A percentile compares a stretch with the other conserved stretches of the same genome.
Conservation (phyloP, 495 filamentous ascomycete genomes). For the Evansstolkia leycettana region DNA sequence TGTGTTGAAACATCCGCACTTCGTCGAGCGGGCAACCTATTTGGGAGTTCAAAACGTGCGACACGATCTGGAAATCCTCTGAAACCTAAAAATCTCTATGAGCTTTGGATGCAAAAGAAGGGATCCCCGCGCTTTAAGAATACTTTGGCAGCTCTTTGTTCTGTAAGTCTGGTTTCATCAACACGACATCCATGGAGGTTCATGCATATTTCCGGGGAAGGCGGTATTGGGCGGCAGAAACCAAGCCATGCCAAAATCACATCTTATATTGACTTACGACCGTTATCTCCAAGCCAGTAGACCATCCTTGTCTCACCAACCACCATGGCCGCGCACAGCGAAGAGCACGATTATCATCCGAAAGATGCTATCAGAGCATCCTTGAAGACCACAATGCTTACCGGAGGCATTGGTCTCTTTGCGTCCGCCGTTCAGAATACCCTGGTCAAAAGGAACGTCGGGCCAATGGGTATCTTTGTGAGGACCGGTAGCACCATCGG, state of each 20-base stretch:
- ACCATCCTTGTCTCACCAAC: slow-evolving; percentile 15
- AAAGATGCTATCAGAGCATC: slow-evolving; percentile 64
- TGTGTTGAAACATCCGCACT: too few relatives aligned
- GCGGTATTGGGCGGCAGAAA: slow-evolving; percentile 24
- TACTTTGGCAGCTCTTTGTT: too few relatives aligned
- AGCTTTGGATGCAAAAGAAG: too few relatives aligned
- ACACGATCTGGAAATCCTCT: too few relatives aligned
- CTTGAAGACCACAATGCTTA: slow-evolving; percentile 49
- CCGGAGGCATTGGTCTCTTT: slow-evolving; percentile 55
- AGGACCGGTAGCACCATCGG: slow-evolving; percentile 54
- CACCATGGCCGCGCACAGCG: slow-evolving; percentile 36
- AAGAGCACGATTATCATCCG: slow-evolving; percentile 53
- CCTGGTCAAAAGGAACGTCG: slow-evolving; percentile 65
- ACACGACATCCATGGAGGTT: too few relatives aligned
- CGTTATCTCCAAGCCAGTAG: slow-evolving; percentile 9
- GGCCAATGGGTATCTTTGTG: slow-evolving; percentile 64
- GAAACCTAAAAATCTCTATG: too few relatives aligned
- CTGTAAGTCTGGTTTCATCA: too few relatives aligned
- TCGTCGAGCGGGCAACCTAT: too few relatives aligned
- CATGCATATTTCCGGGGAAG: background rate
- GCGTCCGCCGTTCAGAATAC: slow-evolving; percentile 75
- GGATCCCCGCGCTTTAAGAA: too few relatives aligned
- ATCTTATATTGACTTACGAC: slow-evolving; percentile 4
- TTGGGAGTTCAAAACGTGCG: too few relatives aligned
- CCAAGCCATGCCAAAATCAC: slow-evolving; percentile 17